These are phyloP conservation scores for Murraya paniculata DNA, from an alignment of 345 rosid genomes.

Conservation along the genomic window DNA sequence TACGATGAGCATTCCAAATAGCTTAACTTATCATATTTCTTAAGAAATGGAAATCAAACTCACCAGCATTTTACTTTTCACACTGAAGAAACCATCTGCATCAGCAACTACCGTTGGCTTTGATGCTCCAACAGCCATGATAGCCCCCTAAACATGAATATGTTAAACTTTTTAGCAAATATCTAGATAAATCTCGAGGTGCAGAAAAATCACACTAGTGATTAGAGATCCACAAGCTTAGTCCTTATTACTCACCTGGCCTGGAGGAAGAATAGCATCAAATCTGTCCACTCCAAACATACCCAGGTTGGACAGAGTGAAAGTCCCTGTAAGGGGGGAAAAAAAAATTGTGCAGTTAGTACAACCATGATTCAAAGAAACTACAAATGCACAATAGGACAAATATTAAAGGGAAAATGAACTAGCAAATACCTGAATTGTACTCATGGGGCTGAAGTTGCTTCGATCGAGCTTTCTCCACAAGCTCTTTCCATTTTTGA, in stretches of 20 bases:
- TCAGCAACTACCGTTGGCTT: conserved; percentile 90
- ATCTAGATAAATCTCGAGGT: conserved; percentile 5
- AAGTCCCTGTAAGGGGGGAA: conserved; percentile 56
- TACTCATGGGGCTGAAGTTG: conserved; percentile 94
- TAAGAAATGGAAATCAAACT: conserved; percentile 23
- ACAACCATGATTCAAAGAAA: background rate
- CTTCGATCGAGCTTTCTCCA: conserved; percentile 81
- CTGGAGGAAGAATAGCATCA: conserved; percentile 98
- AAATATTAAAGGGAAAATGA: background rate
- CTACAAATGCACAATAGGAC: background rate
- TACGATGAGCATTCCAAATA: background rate
- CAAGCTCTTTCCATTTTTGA: conserved; percentile 95
- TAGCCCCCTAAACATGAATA: conserved; percentile 73
- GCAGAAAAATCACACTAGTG: background rate
- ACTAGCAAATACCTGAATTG: conserved; percentile 62
- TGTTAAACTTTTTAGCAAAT: conserved; percentile 11
- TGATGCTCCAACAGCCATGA: conserved; percentile 98
- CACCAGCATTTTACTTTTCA: conserved; percentile 87
- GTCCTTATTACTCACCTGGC: conserved; percentile 59
- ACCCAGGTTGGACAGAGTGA: conserved; percentile 89
- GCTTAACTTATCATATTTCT: background rate
- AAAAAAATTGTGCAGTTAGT: background rate
- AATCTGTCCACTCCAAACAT: conserved; percentile 97
- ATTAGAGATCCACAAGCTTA: background rate
- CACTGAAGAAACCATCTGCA: conserved; percentile 83